phyloP scores from a whole-genome alignment of 139 green algal species.

The Cymbomonas tetramitiformis region DNA sequence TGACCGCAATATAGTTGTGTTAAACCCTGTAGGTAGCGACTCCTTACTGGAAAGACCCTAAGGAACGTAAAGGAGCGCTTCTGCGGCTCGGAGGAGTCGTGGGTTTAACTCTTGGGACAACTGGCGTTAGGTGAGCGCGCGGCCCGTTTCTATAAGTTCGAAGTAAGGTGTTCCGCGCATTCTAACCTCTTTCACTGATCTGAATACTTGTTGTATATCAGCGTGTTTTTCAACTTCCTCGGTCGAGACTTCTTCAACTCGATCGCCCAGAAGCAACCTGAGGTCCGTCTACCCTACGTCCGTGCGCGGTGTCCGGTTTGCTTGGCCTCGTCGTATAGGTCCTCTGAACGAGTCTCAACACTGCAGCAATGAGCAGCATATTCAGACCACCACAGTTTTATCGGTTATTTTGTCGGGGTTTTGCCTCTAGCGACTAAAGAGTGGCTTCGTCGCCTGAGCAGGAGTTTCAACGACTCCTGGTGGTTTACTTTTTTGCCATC shows the following conservation, averaged over 20 bases:
- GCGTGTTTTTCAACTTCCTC: constrained; percentile 89
- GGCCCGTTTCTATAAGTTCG: background rate
- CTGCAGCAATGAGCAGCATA: no score
- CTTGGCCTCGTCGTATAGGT: no score
- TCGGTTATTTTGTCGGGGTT: background rate
- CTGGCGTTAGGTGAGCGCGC: constrained; percentile 54
- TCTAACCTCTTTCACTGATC: background rate
- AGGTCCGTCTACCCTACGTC: no score
- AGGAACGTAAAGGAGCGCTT: constrained; percentile 32
- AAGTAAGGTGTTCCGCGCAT: background rate
- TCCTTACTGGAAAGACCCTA: constrained; percentile 62
- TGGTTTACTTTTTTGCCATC: constrained; percentile 48
- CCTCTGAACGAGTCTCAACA: no score
- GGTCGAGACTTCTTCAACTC: constrained; percentile 98
- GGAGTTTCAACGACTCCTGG: constrained; percentile 63
- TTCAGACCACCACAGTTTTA: background rate
- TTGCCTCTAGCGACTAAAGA: constrained; percentile 5
- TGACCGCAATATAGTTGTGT: background rate
- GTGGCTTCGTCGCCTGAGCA: constrained; percentile 12
- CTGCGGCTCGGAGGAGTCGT: constrained; percentile 64
- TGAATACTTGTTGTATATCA: constrained; percentile 8
- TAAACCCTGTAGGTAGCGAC: constrained; percentile 41
- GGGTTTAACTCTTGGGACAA: constrained; percentile 70
- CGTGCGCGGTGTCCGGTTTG: no score
- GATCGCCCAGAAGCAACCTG: constrained; percentile 60